phyloP scores from a whole-genome alignment of 148 eudicot species.

The Simmondsia chinensis region DNA sequence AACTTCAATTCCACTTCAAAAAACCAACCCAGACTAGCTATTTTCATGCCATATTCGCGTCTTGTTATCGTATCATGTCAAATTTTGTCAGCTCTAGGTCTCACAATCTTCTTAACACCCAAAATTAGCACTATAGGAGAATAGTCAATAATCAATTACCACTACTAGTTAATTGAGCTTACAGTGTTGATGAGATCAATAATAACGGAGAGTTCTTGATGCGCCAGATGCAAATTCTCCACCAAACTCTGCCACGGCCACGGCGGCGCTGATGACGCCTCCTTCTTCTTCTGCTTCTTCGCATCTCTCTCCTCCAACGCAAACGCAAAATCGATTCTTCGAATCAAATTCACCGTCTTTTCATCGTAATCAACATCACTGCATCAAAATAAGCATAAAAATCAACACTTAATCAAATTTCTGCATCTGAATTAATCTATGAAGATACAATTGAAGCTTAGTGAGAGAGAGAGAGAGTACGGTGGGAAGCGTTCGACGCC shows the following conservation, averaged over 20 bases:
- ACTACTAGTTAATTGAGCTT: slow-evolving; percentile 3
- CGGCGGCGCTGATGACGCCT: slow-evolving; percentile 33
- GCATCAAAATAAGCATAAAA: neutral
- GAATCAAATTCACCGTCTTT: slow-evolving; percentile 64
- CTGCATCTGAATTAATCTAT: no score
- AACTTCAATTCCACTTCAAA: no score
- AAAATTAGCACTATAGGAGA: neutral
- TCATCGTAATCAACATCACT: slow-evolving; percentile 80
- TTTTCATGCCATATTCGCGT: no score
- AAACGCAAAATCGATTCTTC: slow-evolving; percentile 90
- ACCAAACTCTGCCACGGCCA: slow-evolving; percentile 80
- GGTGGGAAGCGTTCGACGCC: slow-evolving; percentile 76
- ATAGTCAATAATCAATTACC: neutral
- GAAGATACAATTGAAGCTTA: no score
- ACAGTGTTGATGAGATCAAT: slow-evolving; percentile 93
- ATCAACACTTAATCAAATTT: neutral
- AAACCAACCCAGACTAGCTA: no score
- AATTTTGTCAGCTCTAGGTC: no score
- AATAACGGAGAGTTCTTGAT: slow-evolving; percentile 86
- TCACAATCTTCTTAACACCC: no score
- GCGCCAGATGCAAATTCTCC: slow-evolving; percentile 81
- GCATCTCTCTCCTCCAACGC: slow-evolving; percentile 92
- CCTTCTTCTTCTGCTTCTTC: slow-evolving; percentile 79
- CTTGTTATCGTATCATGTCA: no score
- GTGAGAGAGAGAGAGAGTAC: slow-evolving; percentile 21